These are phyloP conservation scores for Metschnikowia sp. DNA, from an alignment of 805 yeast genomes.

Conservation along the genomic window DNA sequence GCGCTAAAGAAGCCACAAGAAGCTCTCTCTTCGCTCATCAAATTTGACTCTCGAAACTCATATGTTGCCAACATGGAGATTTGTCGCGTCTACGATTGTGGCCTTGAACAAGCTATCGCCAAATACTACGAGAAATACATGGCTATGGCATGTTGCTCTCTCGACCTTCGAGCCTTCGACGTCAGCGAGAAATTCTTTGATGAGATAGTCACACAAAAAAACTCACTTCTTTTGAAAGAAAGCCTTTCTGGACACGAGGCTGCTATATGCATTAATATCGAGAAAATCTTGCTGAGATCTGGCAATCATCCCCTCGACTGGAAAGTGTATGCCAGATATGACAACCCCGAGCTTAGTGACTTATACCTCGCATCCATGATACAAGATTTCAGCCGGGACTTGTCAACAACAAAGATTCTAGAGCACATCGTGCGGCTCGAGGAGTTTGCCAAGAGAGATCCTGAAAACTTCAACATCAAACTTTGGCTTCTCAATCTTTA, in stretches of 20 bases:
- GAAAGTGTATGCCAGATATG: constrained; percentile 2
- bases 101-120: constrained; percentile 26
- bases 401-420: constrained; percentile 22
- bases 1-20: constrained; percentile 32
- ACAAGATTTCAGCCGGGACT: constrained; percentile 18
- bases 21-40: constrained; percentile 18
- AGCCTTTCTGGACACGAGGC: constrained; percentile 1
- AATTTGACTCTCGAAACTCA: constrained; percentile 48
- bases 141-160: constrained; percentile 60
- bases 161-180: constrained; percentile 42
- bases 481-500: constrained; percentile 71
- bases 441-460: constrained; percentile 50
- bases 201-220: background rate
- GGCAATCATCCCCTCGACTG: constrained; percentile 3
- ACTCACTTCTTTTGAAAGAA: background rate
- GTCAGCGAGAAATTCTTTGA: constrained; percentile 6
- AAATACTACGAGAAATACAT: constrained; percentile 47
- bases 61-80: constrained; percentile 51
- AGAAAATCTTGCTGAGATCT: constrained; percentile 7
- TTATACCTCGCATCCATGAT: constrained; percentile 14
- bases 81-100: constrained; percentile 24
- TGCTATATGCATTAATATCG: constrained; percentile 9
- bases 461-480: constrained; percentile 68
- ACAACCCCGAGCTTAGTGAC: constrained; percentile 11
- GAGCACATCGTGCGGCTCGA: constrained; percentile 57